Evolutionary conservation across 1,139 yeast species (phyloP), one percentile per base, ranked within the genome.

Genomic region (Pichia sp.): DNA sequence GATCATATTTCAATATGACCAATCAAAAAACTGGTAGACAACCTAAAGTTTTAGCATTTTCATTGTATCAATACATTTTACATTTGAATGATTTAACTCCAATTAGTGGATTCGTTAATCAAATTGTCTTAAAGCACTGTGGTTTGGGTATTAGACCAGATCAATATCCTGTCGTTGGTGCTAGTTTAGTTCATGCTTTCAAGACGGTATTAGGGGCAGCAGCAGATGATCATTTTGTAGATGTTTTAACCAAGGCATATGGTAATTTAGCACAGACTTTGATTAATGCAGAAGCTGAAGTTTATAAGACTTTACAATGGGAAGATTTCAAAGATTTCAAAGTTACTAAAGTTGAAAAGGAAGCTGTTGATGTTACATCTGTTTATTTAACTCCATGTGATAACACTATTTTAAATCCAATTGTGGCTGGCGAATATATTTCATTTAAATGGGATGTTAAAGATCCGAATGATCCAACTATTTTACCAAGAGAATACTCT

Each of bases 181-280:
- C 65, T 40, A 72, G 74, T 56, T 66, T 83, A 34, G 62, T 82
- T 41, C 68, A 67, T 27, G 78, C 87, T 22, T 74, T 83, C 67
- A 62, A 66, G 44, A 73, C 74, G 50, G 72, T 79, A 42, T 67
- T 82, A 39, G 88, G 88, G 12, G 75, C 71, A 32, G 70, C 71
- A 26, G 86, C 85, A 23, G 78, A 79, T 23, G 71, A 70, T 2
- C 79, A 72, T 38, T 77, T 83, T 51, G 59, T 81, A 45, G 71
- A 66, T 32, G 86, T 87, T n/a, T 82, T 88, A 87, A 69, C 71
- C 25, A 73, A 68, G 42, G 88, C 89, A 2, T 83, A 82, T 62
- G 76, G 75, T 38, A 79, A 76, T 53, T 70, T 83, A 53, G 89
- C 89, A 4, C 73, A 77, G 52, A 62, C 79, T 16, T 70, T 83